Conservation (phyloP, 441 rosid genomes). For the Jatropha podagrica region DNA sequence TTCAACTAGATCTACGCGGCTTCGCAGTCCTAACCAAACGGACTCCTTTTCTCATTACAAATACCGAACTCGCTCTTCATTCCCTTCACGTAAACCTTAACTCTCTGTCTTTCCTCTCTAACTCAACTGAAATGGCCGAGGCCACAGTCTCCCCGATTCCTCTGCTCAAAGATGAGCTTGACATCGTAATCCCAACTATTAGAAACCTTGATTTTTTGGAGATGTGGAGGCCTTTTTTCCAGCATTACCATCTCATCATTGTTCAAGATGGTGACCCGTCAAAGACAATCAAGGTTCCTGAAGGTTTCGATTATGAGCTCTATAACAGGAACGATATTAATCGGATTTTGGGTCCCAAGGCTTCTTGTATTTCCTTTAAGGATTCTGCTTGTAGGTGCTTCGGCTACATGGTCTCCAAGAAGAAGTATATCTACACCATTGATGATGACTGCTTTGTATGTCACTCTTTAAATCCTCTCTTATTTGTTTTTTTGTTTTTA, state of each 20-base stretch:
- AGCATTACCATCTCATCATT: conserved; percentile 78
- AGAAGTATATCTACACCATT: conserved; percentile 85
- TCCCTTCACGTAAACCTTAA: background rate
- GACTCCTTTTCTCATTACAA: background rate
- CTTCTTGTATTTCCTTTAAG: conserved; percentile 89
- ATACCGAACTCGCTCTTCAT: background rate
- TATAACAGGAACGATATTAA: conserved; percentile 80
- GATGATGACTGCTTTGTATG: conserved; percentile 95
- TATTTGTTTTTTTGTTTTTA: background rate
- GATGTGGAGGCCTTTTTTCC: conserved; percentile 88
- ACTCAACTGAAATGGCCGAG: conserved; percentile 34
- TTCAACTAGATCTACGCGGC: conserved; percentile 7
- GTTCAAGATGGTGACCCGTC: conserved; percentile 90
- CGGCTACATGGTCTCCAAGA: conserved; percentile 86
- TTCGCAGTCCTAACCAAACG: background rate
- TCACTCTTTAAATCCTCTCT: background rate
- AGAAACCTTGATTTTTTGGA: conserved; percentile 85
- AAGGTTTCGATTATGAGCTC: conserved; percentile 81
- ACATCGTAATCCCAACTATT: conserved; percentile 82
- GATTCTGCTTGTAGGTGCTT: conserved; percentile 93
- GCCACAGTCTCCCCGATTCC: conserved; percentile 34
- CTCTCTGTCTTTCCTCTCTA: background rate
- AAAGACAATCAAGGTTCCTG: conserved; percentile 67
- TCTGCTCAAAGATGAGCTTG: conserved; percentile 69
- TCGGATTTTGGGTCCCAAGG: conserved; percentile 79